phyloP scores from a whole-genome alignment of 1,139 yeast species.

The Taphrina deformans region DNA sequence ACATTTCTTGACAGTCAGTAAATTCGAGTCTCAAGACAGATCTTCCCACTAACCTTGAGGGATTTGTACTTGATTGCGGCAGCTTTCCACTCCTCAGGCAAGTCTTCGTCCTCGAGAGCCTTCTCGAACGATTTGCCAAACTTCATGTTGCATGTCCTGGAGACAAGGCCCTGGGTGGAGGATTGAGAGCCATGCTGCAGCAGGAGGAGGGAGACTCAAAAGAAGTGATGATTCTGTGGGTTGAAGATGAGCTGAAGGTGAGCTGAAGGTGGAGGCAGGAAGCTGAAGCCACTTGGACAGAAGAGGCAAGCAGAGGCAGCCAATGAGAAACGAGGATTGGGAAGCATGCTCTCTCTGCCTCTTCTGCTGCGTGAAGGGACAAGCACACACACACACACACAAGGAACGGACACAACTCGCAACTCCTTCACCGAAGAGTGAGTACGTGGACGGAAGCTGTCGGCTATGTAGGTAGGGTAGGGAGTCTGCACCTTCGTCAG shows the following conservation, averaged over 20 bases:
- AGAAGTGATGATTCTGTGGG: background rate
- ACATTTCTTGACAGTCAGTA: conserved; percentile 14
- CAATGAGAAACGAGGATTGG: background rate
- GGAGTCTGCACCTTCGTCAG: no score
- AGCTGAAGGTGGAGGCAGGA: background rate
- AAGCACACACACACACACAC: no score
- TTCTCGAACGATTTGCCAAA: conserved; percentile 71
- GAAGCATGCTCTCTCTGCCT: background rate
- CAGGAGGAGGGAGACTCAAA: background rate
- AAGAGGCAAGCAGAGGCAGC: background rate
- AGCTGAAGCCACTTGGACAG: background rate
- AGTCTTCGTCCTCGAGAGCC: conserved; percentile 58
- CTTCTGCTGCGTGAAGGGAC: no score
- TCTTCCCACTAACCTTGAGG: conserved; percentile 57
- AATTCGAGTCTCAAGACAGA: background rate
- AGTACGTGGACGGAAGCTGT: no score
- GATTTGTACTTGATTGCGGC: conserved; percentile 72
- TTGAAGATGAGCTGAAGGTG: background rate
- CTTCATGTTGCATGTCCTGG: conserved; percentile 42
- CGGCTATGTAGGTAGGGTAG: no score
- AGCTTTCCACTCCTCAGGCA: conserved; percentile 68
- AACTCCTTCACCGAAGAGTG: no score
- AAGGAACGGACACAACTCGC: no score
- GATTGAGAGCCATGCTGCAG: background rate
- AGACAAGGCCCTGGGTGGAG: background rate